These are phyloP conservation scores for Mycosphaerella arachidis DNA, from an alignment of 2,329 filamentous ascomycete genomes.

Conservation along the genomic window DNA sequence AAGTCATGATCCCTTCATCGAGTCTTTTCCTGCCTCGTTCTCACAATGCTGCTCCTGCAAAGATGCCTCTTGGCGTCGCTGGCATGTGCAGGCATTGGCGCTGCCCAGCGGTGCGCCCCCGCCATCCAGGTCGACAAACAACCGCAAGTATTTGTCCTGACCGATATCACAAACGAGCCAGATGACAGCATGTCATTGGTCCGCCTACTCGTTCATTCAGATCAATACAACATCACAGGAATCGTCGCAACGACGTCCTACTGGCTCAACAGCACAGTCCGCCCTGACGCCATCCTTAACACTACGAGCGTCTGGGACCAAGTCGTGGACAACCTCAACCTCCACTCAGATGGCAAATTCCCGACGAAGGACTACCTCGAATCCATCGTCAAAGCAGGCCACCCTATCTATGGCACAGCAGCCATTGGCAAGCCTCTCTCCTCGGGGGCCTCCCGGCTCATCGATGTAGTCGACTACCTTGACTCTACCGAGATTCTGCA, in stretches of 20 bases:
- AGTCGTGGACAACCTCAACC: conserved; percentile 40
- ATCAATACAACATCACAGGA: conserved; percentile 24
- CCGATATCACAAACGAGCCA: conserved; percentile 30
- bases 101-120: conserved; percentile 8
- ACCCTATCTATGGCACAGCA: conserved; percentile 36
- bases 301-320: conserved; percentile 28
- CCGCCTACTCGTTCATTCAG: conserved; percentile 22
- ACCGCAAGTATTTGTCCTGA: conserved; percentile 26
- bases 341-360: conserved; percentile 34
- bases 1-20: too few species aligned
- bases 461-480: conserved; percentile 21
- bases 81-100: not conserved
- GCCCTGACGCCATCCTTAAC: conserved; percentile 25
- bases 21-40: too few species aligned
- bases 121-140: conserved; percentile 18
- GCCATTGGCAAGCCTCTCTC: conserved; percentile 31
- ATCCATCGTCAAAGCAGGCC: conserved; percentile 34
- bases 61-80: not conserved
- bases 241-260: conserved; percentile 19
- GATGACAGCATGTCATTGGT: conserved; percentile 28
- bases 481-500: conserved; percentile 42
- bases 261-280: conserved; percentile 25
- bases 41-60: not conserved
- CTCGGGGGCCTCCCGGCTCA: conserved; percentile 19
- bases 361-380: conserved; percentile 22